Evolutionary conservation across 2,329 filamentous ascomycete genomes (phyloP).

Genomic region (Cladophialophora chaetospira): DNA sequence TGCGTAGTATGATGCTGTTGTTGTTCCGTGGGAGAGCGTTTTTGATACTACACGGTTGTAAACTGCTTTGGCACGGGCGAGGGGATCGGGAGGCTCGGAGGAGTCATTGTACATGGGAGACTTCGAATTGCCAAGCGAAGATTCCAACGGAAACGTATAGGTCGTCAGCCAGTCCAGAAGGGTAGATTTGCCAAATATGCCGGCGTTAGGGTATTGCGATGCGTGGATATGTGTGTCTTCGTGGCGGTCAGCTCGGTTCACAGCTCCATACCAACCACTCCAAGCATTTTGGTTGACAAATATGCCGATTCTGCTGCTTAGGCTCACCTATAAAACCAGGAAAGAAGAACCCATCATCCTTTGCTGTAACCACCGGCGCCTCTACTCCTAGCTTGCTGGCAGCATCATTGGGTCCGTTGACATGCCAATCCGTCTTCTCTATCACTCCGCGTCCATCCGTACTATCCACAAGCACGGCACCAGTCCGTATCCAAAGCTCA

Average conservation of each 20-base stretch:
- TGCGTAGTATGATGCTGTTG: slow-evolving; percentile 91
- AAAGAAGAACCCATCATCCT: slow-evolving; percentile 29
- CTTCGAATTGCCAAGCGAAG: slow-evolving; percentile 60
- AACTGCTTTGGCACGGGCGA: slow-evolving; percentile 65
- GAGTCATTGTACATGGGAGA: slow-evolving; percentile 35
- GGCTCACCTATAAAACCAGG: slow-evolving; percentile 38
- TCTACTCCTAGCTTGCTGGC: slow-evolving; percentile 27
- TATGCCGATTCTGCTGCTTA: too few relatives aligned
- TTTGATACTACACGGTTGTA: slow-evolving; percentile 78
- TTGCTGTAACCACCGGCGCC: slow-evolving; percentile 22
- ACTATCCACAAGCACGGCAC: slow-evolving; percentile 31
- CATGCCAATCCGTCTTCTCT: slow-evolving; percentile 30
- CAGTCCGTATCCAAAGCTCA: slow-evolving; percentile 28
- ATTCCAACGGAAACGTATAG: slow-evolving; percentile 93
- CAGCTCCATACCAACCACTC: neutral
- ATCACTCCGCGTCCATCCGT: slow-evolving; percentile 30
- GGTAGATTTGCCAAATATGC: slow-evolving; percentile 90
- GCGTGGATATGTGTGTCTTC: slow-evolving; percentile 94
- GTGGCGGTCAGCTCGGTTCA: neutral
- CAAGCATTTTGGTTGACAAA: too few relatives aligned
- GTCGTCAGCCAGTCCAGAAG: slow-evolving; percentile 90
- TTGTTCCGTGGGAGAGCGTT: slow-evolving; percentile 87
- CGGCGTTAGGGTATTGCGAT: slow-evolving; percentile 89
- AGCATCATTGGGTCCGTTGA: slow-evolving; percentile 24
- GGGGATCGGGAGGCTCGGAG: slow-evolving; percentile 41